Conservation (phyloP, 176 grass and related monocot species). For the Phyllostachys edulis region DNA sequence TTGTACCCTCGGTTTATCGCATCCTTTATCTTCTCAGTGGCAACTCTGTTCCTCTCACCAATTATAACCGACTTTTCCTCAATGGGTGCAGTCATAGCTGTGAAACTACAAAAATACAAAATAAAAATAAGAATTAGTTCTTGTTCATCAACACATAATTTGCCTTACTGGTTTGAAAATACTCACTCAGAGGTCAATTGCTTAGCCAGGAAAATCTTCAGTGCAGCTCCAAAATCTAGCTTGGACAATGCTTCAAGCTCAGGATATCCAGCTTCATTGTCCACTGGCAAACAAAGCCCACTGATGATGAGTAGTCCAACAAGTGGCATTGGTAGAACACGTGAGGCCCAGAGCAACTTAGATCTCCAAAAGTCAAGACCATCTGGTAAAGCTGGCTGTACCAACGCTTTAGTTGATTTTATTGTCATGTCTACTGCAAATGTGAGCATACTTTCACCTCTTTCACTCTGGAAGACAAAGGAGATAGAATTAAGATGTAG, state of each 20-base stretch:
- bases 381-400: conserved; percentile 54
- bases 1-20: conserved; percentile 66
- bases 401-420: conserved; percentile 66
- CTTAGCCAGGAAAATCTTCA: conserved; percentile 89
- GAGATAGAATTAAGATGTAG: background rate
- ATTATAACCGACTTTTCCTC: conserved; percentile 90
- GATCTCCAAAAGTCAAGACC: conserved; percentile 77
- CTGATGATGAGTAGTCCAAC: conserved; percentile 69
- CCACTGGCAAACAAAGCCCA: conserved; percentile 59
- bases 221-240: conserved; percentile 65
- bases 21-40: conserved; percentile 62
- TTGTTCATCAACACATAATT: background rate
- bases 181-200: conserved; percentile 83
- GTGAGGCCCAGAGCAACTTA: conserved; percentile 77
- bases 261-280: conserved; percentile 51
- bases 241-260: conserved; percentile 67
- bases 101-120: conserved; percentile 58
- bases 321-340: conserved; percentile 85
- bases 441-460: conserved; percentile 79
- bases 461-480: conserved; percentile 53
- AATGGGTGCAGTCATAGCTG: conserved; percentile 43
- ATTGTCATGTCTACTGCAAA: conserved; percentile 64
- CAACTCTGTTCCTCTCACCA: conserved; percentile 91
- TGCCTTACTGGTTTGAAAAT: background rate
- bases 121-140: background rate